These are phyloP conservation scores for Calocybe gangraenosa DNA, from an alignment of 768 basidiomycete genomes.

Conservation along the genomic window DNA sequence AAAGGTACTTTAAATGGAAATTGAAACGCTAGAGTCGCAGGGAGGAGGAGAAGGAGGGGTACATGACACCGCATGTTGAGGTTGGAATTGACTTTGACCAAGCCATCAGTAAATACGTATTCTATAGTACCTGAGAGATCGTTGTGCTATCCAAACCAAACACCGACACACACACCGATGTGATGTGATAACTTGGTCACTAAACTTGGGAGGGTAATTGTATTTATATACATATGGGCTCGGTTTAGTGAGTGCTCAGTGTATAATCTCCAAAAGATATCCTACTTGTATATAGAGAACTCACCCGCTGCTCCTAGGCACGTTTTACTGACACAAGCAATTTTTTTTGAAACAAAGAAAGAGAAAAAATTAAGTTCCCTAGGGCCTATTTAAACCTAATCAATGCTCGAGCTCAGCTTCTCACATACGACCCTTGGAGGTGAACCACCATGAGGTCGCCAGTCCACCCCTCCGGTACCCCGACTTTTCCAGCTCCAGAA, in stretches of 20 bases:
- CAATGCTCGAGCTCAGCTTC: background rate
- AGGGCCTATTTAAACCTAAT: conserved; percentile 2
- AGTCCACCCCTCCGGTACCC: conserved; percentile 5
- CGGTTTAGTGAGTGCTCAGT: too few relatives aligned
- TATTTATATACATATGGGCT: background rate
- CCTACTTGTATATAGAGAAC: too few relatives aligned
- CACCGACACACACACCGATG: conserved; percentile 2
- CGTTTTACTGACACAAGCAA: too few relatives aligned
- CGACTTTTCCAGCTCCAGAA: conserved; percentile 5
- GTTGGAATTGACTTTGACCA: too few relatives aligned
- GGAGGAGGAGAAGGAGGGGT: conserved; percentile 26
- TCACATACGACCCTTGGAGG: conserved; percentile 2
- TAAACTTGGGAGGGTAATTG: too few relatives aligned
- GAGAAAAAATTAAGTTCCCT: background rate
- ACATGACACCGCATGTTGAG: background rate
- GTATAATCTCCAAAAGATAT: too few relatives aligned
- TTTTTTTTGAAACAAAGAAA: conserved; percentile 3
- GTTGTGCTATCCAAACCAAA: conserved; percentile 1
- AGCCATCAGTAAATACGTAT: too few relatives aligned
- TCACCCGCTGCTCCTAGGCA: too few relatives aligned
- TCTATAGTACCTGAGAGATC: too few relatives aligned
- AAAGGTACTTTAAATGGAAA: conserved; percentile 58
- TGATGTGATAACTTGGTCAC: too few relatives aligned
- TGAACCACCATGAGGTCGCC: conserved; percentile 9
- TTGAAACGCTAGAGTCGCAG: conserved; percentile 34